Conservation (phyloP, 768 basidiomycete species). For the Wakefieldia striispora region DNA sequence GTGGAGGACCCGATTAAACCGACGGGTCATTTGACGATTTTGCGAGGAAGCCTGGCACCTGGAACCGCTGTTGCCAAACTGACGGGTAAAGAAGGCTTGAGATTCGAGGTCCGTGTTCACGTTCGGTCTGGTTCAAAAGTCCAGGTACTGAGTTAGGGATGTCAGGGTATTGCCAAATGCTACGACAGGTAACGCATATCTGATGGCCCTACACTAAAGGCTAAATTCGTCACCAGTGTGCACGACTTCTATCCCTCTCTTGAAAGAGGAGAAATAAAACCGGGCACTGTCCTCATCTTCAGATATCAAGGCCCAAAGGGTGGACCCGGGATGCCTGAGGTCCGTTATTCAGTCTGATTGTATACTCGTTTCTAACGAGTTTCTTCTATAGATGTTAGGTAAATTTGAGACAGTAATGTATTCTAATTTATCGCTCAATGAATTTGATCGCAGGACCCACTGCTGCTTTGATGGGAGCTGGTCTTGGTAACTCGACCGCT, state of each 20-base stretch:
- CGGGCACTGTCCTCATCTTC: conserved; percentile 77
- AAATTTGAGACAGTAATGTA: background rate
- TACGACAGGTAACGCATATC: conserved; percentile 56
- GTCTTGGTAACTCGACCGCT: conserved; percentile 72
- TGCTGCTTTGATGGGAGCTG: conserved; percentile 81
- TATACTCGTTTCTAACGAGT: background rate
- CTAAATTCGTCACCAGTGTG: conserved; percentile 39
- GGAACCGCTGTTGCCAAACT: conserved; percentile 88
- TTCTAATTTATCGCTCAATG: background rate
- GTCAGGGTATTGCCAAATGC: conserved; percentile 70
- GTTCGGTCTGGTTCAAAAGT: background rate
- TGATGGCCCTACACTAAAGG: background rate
- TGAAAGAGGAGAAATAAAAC: conserved; percentile 68
- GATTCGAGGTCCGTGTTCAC: conserved; percentile 60
- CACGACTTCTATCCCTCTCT: conserved; percentile 73
- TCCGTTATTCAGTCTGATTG: conserved; percentile 19
- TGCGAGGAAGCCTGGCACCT: conserved; percentile 87
- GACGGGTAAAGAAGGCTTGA: conserved; percentile 87
- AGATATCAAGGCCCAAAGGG: conserved; percentile 90
- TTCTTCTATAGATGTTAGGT: conserved; percentile 44
- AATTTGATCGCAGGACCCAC: conserved; percentile 55
- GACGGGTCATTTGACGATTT: conserved; percentile 84
- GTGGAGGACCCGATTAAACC: conserved; percentile 80
- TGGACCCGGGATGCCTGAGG: conserved; percentile 91
- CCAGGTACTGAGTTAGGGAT: conserved; percentile 1